A percentile compares a stretch with the other conserved stretches of the same genome.
Evolutionary conservation across 164 flowering plant genomes (phyloP).

Genomic region (Berberis thunbergii): DNA sequence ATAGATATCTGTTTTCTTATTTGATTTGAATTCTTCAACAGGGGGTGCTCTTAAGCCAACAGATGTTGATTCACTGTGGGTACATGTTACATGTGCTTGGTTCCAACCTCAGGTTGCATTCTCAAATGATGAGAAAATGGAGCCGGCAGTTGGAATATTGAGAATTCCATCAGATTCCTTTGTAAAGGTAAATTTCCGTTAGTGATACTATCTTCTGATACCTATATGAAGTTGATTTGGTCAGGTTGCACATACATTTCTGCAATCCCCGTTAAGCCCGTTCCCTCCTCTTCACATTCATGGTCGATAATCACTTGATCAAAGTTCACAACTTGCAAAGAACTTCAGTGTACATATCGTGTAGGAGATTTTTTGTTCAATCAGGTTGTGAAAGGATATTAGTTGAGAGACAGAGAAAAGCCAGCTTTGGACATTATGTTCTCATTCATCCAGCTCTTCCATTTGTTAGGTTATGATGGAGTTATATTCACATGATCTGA

Average conservation of each 20-base stretch:
- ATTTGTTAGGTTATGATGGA: too few relatives aligned
- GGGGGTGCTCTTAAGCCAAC: conserved; percentile 99
- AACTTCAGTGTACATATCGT: too few relatives aligned
- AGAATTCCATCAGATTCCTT: conserved; percentile 69
- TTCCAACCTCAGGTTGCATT: conserved; percentile 92
- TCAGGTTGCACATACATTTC: background rate
- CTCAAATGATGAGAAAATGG: conserved; percentile 83
- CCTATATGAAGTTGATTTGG: background rate
- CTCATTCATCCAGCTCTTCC: too few relatives aligned
- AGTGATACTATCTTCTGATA: background rate
- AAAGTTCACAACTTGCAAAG: too few relatives aligned
- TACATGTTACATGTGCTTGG: conserved; percentile 99
- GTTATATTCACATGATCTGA: too few relatives aligned
- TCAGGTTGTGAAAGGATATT: too few relatives aligned
- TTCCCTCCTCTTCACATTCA: too few relatives aligned
- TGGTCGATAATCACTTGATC: too few relatives aligned
- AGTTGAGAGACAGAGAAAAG: too few relatives aligned
- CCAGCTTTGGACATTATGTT: too few relatives aligned
- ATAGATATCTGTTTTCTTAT: background rate
- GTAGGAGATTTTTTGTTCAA: too few relatives aligned
- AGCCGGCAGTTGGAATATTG: conserved; percentile 92
- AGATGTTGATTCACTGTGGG: conserved; percentile 85
- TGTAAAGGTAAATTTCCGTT: conserved; percentile 44
- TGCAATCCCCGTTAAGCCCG: too few relatives aligned
- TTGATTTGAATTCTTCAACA: conserved; percentile 12